Evolutionary conservation across 73 alveolate species (phyloP).

Genomic region (Paramecium bursaria): DNA sequence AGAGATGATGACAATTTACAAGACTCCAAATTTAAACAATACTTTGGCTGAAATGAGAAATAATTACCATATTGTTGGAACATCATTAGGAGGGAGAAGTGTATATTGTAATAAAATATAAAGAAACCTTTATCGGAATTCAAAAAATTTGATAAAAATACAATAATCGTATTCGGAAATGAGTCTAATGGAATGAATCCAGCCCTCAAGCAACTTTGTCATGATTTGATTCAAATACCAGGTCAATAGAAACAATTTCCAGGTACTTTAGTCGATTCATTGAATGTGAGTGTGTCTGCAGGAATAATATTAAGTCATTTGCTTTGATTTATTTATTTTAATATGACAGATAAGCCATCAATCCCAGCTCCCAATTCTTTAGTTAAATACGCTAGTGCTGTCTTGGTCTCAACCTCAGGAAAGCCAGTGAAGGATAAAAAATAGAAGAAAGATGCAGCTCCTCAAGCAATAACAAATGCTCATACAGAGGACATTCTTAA

Average conservation of each 20-base stretch:
- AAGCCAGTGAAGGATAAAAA: constrained; percentile 64
- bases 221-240: constrained; percentile 20
- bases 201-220: constrained; percentile 42
- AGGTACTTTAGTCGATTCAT: constrained; percentile 62
- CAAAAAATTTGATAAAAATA: constrained; percentile 20
- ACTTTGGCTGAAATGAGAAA: constrained; percentile 12
- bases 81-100: constrained; percentile 37
- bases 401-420: constrained; percentile 68
- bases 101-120: neutral
- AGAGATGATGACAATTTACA: constrained; percentile 76
- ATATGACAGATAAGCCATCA: constrained; percentile 62
- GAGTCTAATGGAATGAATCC: constrained; percentile 57
- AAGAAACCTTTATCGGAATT: constrained; percentile 5
- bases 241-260: constrained; percentile 36
- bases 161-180: constrained; percentile 55
- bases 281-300: constrained; percentile 58
- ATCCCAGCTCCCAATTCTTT: constrained; percentile 69
- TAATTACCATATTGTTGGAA: neutral
- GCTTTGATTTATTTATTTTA: no score
- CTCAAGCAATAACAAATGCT: constrained; percentile 66
- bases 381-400: constrained; percentile 70
- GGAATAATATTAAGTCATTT: constrained; percentile 58
- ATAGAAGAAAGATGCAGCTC: constrained; percentile 68
- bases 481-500: constrained; percentile 70
- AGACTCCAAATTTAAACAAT: constrained; percentile 22